These are phyloP conservation scores for Halenospora varia DNA, from an alignment of 495 filamentous ascomycete species.

Conservation along the genomic window DNA sequence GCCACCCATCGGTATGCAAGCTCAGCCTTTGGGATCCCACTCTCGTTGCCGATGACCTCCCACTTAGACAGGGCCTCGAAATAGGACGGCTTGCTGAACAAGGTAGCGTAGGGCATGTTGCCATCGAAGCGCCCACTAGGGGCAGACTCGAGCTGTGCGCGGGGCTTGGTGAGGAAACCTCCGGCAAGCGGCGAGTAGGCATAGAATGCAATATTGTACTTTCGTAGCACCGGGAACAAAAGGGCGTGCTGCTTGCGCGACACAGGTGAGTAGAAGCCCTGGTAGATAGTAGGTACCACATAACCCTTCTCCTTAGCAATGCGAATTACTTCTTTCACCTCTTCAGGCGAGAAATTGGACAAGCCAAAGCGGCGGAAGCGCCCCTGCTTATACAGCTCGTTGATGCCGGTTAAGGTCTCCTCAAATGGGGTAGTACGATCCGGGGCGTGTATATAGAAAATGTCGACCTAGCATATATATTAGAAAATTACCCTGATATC, in stretches of 20 bases:
- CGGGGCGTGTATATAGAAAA: conserved; percentile 49
- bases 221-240: conserved; percentile 46
- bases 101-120: too few species aligned
- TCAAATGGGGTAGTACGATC: conserved; percentile 45
- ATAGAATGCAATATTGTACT: conserved; percentile 49
- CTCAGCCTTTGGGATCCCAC: conserved; percentile 39
- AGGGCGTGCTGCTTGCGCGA: conserved; percentile 46
- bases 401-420: conserved; percentile 42
- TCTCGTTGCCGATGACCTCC: conserved; percentile 34
- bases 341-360: conserved; percentile 46
- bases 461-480: too few species aligned
- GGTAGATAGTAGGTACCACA: conserved; percentile 58
- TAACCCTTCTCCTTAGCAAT: conserved; percentile 46
- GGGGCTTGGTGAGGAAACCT: conserved; percentile 48
- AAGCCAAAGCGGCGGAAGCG: conserved; percentile 42
- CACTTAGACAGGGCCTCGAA: too few species aligned
- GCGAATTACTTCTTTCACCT: conserved; percentile 48
- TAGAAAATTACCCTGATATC: too few species aligned
- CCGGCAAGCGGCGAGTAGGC: conserved; percentile 50
- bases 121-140: too few species aligned
- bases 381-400: conserved; percentile 45
- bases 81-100: too few species aligned
- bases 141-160: too few species aligned
- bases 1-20: conserved; percentile 43
- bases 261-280: conserved; percentile 63